Evolutionary conservation across 306 rosid genomes (phyloP).

Genomic region (Astragalus glycyphyllos): DNA sequence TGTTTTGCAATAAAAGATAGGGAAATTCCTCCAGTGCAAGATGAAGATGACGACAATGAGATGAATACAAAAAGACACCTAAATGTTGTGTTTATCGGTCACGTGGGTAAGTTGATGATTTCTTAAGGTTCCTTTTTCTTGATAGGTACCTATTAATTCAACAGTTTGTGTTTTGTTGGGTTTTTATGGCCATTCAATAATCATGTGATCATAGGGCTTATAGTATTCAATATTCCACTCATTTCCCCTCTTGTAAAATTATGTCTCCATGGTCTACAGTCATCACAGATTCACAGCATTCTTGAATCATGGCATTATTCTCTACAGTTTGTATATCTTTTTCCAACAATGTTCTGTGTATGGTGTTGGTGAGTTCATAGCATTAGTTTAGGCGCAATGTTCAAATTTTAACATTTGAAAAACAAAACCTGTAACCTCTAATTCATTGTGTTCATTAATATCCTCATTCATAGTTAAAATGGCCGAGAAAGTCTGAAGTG

Average conservation of each 20-base stretch:
- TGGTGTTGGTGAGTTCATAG: conserved; percentile 2
- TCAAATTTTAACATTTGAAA: conserved; percentile 8
- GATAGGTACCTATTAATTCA: background rate
- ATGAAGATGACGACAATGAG: conserved; percentile 47
- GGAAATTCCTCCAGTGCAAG: conserved; percentile 47
- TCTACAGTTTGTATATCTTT: conserved; percentile 17
- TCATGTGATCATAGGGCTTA: conserved; percentile 5
- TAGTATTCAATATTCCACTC: background rate
- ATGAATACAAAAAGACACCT: conserved; percentile 66
- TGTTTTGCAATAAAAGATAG: conserved; percentile 57
- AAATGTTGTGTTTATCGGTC: conserved; percentile 95
- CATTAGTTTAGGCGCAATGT: conserved; percentile 23
- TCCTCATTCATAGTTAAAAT: conserved; percentile 3
- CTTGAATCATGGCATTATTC: background rate
- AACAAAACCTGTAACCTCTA: background rate
- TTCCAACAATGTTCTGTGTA: background rate
- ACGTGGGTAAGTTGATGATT: conserved; percentile 75
- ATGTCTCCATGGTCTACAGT: conserved; percentile 7
- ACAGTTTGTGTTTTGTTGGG: conserved; percentile 1
- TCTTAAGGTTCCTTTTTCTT: conserved; percentile 16
- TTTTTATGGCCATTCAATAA: background rate
- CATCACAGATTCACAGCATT: background rate
- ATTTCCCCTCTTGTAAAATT: background rate
- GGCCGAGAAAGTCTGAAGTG: background rate
- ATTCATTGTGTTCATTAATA: background rate